phyloP scores from a whole-genome alignment of 805 yeast genomes.

The Cyberlindnera veronae region DNA sequence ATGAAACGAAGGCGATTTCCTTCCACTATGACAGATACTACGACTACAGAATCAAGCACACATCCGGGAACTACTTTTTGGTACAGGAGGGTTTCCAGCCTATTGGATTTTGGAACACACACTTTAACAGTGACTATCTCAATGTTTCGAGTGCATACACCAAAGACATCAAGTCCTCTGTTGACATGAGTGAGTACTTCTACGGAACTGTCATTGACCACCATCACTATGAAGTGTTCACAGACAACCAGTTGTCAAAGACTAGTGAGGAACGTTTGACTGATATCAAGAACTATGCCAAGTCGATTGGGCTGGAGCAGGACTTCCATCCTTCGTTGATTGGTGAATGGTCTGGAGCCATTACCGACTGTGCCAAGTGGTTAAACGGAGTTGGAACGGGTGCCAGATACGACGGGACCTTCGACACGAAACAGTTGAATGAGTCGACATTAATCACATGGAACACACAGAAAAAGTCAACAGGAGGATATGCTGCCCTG shows the following conservation, averaged over 20 bases:
- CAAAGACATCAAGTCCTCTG: constrained; percentile 17
- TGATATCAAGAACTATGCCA: constrained; percentile 33
- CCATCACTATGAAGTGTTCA: constrained; percentile 88
- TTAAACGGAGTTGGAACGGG: constrained; percentile 66
- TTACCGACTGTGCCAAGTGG: constrained; percentile 71
- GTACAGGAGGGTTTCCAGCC: constrained; percentile 65
- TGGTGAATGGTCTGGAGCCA: constrained; percentile 71
- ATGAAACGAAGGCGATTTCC: constrained; percentile 33
- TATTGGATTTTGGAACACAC: constrained; percentile 52
- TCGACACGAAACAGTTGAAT: constrained; percentile 18
- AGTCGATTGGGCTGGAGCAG: constrained; percentile 26
- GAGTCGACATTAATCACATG: constrained; percentile 1
- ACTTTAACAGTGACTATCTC: constrained; percentile 32
- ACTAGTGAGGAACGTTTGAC: constrained; percentile 32
- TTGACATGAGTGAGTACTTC: constrained; percentile 34
- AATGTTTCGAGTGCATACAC: constrained; percentile 30
- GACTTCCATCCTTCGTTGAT: constrained; percentile 50
- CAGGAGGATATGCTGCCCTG: not conserved
- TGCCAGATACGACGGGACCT: constrained; percentile 56
- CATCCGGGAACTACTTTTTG: constrained; percentile 39
- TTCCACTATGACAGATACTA: constrained; percentile 33
- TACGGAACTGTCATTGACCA: constrained; percentile 73
- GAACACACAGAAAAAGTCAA: not conserved
- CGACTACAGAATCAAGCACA: constrained; percentile 22
- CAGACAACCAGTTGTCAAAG: constrained; percentile 53